These are phyloP conservation scores for Arabis hirsuta DNA, from an alignment of 345 rosid species.

Conservation along the genomic window DNA sequence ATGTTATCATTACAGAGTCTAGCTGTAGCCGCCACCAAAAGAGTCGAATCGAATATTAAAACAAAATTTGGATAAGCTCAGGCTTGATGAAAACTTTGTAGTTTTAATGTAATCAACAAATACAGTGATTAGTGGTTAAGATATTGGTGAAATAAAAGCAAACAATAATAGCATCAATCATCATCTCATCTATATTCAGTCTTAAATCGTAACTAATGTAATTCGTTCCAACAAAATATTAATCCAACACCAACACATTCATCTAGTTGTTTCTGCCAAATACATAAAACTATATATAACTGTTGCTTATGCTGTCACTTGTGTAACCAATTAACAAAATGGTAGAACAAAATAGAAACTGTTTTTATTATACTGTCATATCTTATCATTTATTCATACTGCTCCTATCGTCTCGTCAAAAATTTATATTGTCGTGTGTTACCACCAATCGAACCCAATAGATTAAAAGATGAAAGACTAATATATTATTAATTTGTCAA, in stretches of 20 bases:
- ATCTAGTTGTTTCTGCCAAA: too few species aligned
- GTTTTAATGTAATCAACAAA: too few species aligned
- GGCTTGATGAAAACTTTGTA: not conserved
- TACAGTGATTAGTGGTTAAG: not conserved
- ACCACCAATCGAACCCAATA: too few species aligned
- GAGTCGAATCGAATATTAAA: constrained; percentile 22
- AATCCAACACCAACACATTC: too few species aligned
- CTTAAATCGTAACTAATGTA: not conserved
- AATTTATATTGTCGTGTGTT: too few species aligned
- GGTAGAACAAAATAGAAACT: too few species aligned
- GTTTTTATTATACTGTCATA: too few species aligned
- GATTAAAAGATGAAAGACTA: constrained; percentile 1
- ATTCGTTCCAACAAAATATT: not conserved
- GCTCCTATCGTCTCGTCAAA: too few species aligned
- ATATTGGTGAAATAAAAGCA: constrained; percentile 4
- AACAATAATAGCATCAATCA: constrained; percentile 4
- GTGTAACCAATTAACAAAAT: too few species aligned
- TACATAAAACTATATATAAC: too few species aligned
- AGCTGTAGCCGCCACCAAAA: constrained; percentile 43
- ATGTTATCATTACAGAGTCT: constrained; percentile 13
- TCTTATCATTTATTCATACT: too few species aligned
- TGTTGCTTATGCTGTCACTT: too few species aligned
- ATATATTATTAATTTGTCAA: not conserved
- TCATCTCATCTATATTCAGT: not conserved
- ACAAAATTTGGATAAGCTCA: constrained; percentile 25